phyloP scores from a whole-genome alignment of 208 protist genomes.

The Acanthamoeba pearcei region DNA sequence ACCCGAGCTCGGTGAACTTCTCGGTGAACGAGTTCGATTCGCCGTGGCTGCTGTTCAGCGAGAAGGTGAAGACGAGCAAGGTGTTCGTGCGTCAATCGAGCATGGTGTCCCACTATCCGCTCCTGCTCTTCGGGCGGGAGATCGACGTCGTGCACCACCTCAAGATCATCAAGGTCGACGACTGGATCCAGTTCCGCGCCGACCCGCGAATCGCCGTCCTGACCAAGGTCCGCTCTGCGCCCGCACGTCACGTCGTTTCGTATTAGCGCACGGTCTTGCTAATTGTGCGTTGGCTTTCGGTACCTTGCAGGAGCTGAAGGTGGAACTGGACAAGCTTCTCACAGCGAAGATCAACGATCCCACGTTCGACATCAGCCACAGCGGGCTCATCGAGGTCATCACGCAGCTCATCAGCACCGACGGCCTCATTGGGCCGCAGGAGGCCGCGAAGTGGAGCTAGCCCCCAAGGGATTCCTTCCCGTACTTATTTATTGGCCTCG shows the following conservation, averaged over 20 bases:
- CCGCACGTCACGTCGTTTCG: too few species aligned
- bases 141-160: slow-evolving; percentile 79
- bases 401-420: slow-evolving; percentile 56
- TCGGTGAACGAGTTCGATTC: slow-evolving; percentile 14
- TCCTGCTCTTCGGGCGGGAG: slow-evolving; percentile 94
- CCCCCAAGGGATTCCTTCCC: not conserved
- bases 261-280: too few species aligned
- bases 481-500: not conserved
- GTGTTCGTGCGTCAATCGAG: slow-evolving; percentile 95
- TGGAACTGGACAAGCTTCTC: slow-evolving; percentile 82
- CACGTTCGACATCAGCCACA: slow-evolving; percentile 29
- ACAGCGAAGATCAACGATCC: slow-evolving; percentile 51
- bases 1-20: slow-evolving; percentile 73
- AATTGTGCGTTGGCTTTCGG: not conserved
- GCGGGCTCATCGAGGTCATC: slow-evolving; percentile 48
- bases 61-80: slow-evolving; percentile 95
- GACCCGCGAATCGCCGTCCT: slow-evolving; percentile 77
- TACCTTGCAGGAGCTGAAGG: slow-evolving; percentile 54
- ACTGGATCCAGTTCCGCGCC: slow-evolving; percentile 81
- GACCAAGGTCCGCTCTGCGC: slow-evolving; percentile 70
- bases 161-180: slow-evolving; percentile 79
- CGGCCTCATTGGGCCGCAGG: slow-evolving; percentile 54
- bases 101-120: slow-evolving; percentile 93
- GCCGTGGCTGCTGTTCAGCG: slow-evolving; percentile 94
- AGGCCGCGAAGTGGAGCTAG: slow-evolving; percentile 46